phyloP scores from a whole-genome alignment of 2,329 filamentous ascomycete species.

The Fusarium begoniae region DNA sequence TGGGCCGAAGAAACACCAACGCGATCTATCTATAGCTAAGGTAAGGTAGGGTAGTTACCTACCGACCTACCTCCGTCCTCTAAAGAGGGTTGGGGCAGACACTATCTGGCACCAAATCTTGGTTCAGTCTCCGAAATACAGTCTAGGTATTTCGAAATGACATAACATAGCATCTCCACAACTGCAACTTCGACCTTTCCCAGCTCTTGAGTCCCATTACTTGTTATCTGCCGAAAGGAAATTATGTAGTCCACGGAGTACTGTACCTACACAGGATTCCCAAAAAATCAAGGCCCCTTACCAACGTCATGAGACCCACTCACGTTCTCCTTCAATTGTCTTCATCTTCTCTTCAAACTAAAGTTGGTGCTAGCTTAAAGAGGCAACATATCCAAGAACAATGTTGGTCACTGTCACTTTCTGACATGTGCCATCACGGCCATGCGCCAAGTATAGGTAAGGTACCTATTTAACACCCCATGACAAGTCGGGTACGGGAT shows the following conservation, averaged over 20 bases:
- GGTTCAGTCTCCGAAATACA: not conserved
- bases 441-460: not conserved
- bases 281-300: conserved; percentile 9
- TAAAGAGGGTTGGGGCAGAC: not conserved
- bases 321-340: conserved; percentile 5
- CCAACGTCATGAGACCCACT: conserved; percentile 32
- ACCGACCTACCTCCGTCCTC: not conserved
- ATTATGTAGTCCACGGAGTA: not conserved
- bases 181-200: not conserved
- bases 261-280: conserved; percentile 11
- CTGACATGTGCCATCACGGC: conserved; percentile 18
- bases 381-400: not conserved
- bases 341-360: not conserved
- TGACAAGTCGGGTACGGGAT: not conserved
- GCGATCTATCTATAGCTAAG: not conserved
- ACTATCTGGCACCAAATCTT: not conserved
- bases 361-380: not conserved
- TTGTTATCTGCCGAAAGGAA: conserved; percentile 6
- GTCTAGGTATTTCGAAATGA: not conserved
- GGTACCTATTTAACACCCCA: not conserved
- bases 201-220: not conserved
- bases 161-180: not conserved
- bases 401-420: conserved; percentile 9
- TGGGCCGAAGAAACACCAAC: conserved; percentile 21
- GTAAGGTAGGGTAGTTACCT: not conserved